phyloP scores from a whole-genome alignment of 2,329 filamentous ascomycete genomes.

The Juglanconis juglandina region DNA sequence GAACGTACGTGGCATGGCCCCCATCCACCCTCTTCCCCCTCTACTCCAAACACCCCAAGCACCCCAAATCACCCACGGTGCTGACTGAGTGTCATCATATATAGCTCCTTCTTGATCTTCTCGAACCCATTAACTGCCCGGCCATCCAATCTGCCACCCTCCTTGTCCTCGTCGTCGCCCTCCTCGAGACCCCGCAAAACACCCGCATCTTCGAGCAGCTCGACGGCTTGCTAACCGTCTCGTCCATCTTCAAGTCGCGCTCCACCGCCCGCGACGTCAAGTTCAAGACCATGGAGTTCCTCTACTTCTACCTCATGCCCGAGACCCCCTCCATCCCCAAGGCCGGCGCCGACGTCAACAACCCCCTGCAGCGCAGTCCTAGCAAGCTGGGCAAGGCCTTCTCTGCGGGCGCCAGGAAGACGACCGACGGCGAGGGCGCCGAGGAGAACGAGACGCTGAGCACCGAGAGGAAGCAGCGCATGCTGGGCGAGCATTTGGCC shows the following conservation, averaged over 20 bases:
- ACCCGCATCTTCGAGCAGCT: slow-evolving; percentile 88
- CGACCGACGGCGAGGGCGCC: slow-evolving; percentile 31
- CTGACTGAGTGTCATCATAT: neutral
- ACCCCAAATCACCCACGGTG: neutral
- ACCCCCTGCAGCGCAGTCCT: slow-evolving; percentile 52
- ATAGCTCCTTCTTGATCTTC: slow-evolving; percentile 81
- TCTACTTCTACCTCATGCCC: slow-evolving; percentile 98
- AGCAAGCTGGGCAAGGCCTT: slow-evolving; percentile 62
- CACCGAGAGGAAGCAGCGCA: slow-evolving; percentile 76
- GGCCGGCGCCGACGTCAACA: slow-evolving; percentile 39
- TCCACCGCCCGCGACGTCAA: slow-evolving; percentile 85
- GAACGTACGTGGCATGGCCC: slow-evolving; percentile 61
- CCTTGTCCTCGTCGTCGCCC: slow-evolving; percentile 81
- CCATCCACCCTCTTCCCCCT: neutral
- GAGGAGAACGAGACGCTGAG: slow-evolving; percentile 50
- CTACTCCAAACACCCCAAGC: slow-evolving; percentile 26
- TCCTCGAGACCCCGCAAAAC: slow-evolving; percentile 82
- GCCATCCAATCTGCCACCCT: slow-evolving; percentile 88
- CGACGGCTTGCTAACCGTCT: slow-evolving; percentile 87
- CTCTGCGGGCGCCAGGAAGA: slow-evolving; percentile 23
- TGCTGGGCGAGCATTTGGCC: slow-evolving; percentile 73
- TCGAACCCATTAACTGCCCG: slow-evolving; percentile 87
- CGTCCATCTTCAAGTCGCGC: slow-evolving; percentile 86
- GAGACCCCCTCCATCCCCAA: slow-evolving; percentile 64
- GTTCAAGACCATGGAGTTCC: slow-evolving; percentile 91